phyloP scores from a whole-genome alignment of 2,329 filamentous ascomycete species.

The Penicillium olsonii region DNA sequence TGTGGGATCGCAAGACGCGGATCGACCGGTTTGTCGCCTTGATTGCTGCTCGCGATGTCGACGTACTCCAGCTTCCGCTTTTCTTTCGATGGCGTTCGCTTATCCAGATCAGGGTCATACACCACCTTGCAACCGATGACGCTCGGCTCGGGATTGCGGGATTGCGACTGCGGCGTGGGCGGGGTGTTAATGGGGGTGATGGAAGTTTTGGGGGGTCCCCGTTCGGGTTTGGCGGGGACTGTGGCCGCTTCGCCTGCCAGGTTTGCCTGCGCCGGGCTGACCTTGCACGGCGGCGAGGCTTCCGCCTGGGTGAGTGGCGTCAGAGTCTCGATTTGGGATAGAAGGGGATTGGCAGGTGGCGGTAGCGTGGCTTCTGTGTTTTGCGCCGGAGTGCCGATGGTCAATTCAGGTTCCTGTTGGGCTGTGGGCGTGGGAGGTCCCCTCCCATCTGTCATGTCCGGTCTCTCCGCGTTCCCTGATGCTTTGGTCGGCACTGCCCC shows the following conservation, averaged over 20 bases:
- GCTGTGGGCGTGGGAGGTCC: constrained; percentile 19
- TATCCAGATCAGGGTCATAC: constrained; percentile 66
- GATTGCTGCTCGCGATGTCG: constrained; percentile 58
- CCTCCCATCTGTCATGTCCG: constrained; percentile 15
- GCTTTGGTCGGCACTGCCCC: constrained; percentile 7
- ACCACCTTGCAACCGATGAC: constrained; percentile 60
- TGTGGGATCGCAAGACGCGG: constrained; percentile 72
- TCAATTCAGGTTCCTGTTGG: constrained; percentile 68
- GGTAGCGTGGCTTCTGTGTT: constrained; percentile 61
- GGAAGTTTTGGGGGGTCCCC: constrained; percentile 32
- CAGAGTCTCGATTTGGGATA: constrained; percentile 54
- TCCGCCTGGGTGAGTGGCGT: constrained; percentile 68
- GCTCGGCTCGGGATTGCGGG: constrained; percentile 51
- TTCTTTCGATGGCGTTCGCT: constrained; percentile 57
- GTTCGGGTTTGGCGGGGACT: constrained; percentile 29
- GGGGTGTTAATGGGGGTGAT: constrained; percentile 47
- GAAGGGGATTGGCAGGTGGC: constrained; percentile 57
- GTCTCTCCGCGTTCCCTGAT: constrained; percentile 16
- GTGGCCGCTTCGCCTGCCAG: constrained; percentile 33
- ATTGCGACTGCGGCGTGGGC: constrained; percentile 50
- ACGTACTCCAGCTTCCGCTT: constrained; percentile 56
- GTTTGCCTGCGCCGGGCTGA: constrained; percentile 52
- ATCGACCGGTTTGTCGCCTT: constrained; percentile 67
- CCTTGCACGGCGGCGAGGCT: constrained; percentile 62
- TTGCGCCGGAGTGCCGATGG: constrained; percentile 70